Evolutionary conservation across 768 basidiomycete genomes (phyloP).

Genomic region (Coprinopsis marcescibilis): DNA sequence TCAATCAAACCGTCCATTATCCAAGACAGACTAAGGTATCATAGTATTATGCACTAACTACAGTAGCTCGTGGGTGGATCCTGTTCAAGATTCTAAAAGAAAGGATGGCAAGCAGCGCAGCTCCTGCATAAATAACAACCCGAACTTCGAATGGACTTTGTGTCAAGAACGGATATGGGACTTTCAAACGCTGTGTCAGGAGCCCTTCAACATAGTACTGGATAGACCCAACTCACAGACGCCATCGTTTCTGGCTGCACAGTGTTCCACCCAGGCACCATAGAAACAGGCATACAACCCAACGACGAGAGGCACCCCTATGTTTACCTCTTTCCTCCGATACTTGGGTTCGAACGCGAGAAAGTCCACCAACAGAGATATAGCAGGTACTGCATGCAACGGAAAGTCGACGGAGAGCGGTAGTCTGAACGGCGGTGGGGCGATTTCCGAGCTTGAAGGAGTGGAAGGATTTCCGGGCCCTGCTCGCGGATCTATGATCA

Average conservation of each 20-base stretch:
- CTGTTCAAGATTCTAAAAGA: constrained; percentile 57
- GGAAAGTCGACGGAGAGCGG: constrained; percentile 56
- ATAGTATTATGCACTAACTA: too few relatives aligned
- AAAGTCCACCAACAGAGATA: constrained; percentile 61
- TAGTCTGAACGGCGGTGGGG: constrained; percentile 28
- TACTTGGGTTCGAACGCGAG: constrained; percentile 59
- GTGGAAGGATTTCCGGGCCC: constrained; percentile 17
- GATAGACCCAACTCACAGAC: constrained; percentile 40
- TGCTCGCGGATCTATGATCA: constrained; percentile 47
- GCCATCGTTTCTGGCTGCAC: constrained; percentile 49
- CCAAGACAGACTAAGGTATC: too few relatives aligned
- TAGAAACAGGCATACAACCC: constrained; percentile 42
- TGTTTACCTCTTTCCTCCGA: constrained; percentile 19
- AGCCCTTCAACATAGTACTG: neutral
- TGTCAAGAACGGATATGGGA: constrained; percentile 83
- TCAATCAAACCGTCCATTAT: too few relatives aligned
- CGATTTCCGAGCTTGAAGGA: constrained; percentile 25
- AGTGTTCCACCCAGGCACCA: constrained; percentile 60
- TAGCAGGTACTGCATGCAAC: constrained; percentile 59
- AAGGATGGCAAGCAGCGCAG: constrained; percentile 43
- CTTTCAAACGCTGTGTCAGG: constrained; percentile 26
- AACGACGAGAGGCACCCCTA: constrained; percentile 25
- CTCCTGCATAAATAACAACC: constrained; percentile 52
- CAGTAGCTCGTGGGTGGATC: constrained; percentile 46
- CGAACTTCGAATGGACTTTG: constrained; percentile 46